These are phyloP conservation scores for Paraphaeosphaeria minitans DNA, from an alignment of 2,329 filamentous ascomycete genomes.

Conservation along the genomic window DNA sequence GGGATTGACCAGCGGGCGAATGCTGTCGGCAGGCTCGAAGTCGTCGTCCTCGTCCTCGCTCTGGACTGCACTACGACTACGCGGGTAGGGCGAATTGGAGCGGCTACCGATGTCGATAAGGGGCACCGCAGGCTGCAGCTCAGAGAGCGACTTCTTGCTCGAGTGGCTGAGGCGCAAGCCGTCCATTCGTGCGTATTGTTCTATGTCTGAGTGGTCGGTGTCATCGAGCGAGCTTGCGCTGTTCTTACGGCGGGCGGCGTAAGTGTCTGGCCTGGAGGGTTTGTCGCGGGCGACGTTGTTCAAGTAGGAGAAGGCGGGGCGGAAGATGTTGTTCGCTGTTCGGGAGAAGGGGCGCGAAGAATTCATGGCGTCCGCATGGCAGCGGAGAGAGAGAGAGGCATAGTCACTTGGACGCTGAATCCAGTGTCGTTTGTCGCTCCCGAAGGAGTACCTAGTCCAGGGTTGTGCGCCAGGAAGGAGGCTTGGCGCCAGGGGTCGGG, in stretches of 20 bases:
- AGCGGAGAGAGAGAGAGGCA: conserved; percentile 21
- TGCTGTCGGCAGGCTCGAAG: conserved; percentile 42
- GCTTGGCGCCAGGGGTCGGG: conserved; percentile 11
- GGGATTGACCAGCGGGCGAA: conserved; percentile 46
- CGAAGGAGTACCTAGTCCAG: conserved; percentile 23
- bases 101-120: conserved; percentile 52
- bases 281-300: conserved; percentile 35
- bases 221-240: conserved; percentile 46
- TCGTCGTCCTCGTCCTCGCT: conserved; percentile 57
- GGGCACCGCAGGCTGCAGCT: conserved; percentile 49
- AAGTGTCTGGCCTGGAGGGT: conserved; percentile 21
- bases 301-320: conserved; percentile 43
- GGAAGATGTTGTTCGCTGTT: conserved; percentile 37
- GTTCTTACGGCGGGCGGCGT: conserved; percentile 36
- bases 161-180: conserved; percentile 30
- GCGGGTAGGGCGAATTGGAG: conserved; percentile 52
- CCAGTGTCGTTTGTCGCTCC: background rate
- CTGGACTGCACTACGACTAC: conserved; percentile 49
- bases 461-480: background rate
- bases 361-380: conserved; percentile 40
- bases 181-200: conserved; percentile 41
- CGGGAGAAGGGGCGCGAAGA: conserved; percentile 41
- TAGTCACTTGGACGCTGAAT: background rate
- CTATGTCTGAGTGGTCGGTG: conserved; percentile 43
- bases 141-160: conserved; percentile 40